Evolutionary conservation across 345 rosid genomes (phyloP), one percentile per base, ranked within the genome.

Genomic region (Arabidopsis suecica): DNA sequence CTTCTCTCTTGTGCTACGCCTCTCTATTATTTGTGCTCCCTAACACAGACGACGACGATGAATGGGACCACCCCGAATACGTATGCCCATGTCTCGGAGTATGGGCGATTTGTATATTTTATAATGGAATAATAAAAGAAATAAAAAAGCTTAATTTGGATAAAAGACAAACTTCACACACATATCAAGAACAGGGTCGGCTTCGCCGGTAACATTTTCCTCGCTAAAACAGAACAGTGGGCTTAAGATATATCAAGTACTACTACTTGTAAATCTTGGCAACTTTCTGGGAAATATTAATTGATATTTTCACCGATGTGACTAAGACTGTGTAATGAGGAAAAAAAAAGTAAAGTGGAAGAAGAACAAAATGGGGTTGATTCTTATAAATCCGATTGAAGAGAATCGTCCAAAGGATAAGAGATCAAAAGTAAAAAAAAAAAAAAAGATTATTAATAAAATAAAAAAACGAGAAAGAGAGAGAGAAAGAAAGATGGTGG

Each of bases 21-120:
- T 69, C 80, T 76, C 48, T 42, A 54, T 75, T 76, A 76, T 76
- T 76, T 62, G 75, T 62, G 80, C 65, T 76, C 63, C 55, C 73
- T 68, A 7, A 23, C 79, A 68, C 69, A 75, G 74, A 68, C 74
- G 69, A 68, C 58, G 79, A 76, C 50, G 80, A 61, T 1, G 74
- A 69, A 69, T 34, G 80, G 80, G 75, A 69, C 80, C 80, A 76
- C 80, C 56, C 56, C 12, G 7, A 34, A 51, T 60, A 61, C 74
- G 79, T 68, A 68, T 75, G 69, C 74, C 74, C 79, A 69, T 76
- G 69, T 69, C 64, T 61, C 18, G 63, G 61, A 36, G 61, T 76
- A 62, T 69, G 80, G 79, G 75, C 58, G 1, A 28, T 6, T 60
- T 75, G 67, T 18, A 16, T 66, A 65, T 48, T 59, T 1, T 69